Percentiles rank a stretch among this genome's conserved stretches.
Evolutionary conservation across 306 rosid species (phyloP).

Genomic region (Cucumis melo): DNA sequence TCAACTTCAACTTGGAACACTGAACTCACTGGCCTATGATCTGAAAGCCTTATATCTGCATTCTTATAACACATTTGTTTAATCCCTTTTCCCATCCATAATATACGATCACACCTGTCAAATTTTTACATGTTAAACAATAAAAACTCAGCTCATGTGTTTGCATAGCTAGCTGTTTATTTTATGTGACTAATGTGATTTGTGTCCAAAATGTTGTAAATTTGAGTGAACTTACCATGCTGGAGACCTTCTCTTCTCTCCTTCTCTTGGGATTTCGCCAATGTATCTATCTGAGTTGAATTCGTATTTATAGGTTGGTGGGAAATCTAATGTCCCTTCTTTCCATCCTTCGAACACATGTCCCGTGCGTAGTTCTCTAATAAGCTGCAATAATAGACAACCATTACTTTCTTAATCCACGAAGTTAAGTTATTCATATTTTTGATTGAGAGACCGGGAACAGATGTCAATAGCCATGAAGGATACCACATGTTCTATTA

Average conservation of each 20-base stretch:
- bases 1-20: conserved; percentile 63
- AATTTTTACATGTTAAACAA: neutral
- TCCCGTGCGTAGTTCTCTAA: conserved; percentile 53
- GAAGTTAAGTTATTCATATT: neutral
- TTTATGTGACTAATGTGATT: neutral
- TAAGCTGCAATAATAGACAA: conserved; percentile 37
- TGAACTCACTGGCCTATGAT: conserved; percentile 82
- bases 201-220: neutral
- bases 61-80: conserved; percentile 54
- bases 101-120: conserved; percentile 80
- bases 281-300: conserved; percentile 54
- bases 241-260: conserved; percentile 86
- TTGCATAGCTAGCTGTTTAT: neutral
- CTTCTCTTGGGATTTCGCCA: conserved; percentile 68
- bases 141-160: neutral
- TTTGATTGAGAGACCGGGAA: neutral
- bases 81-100: conserved; percentile 77
- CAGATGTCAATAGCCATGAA: neutral
- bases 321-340: conserved; percentile 67
- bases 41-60: conserved; percentile 54
- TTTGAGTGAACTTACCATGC: conserved; percentile 56
- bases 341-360: conserved; percentile 90
- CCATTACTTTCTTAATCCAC: neutral
- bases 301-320: conserved; percentile 92
- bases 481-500: neutral